Base-by-base conservation (phyloP, 2,329 filamentous ascomycete genomes). In the Beauveria rudraprayagi region DNA sequence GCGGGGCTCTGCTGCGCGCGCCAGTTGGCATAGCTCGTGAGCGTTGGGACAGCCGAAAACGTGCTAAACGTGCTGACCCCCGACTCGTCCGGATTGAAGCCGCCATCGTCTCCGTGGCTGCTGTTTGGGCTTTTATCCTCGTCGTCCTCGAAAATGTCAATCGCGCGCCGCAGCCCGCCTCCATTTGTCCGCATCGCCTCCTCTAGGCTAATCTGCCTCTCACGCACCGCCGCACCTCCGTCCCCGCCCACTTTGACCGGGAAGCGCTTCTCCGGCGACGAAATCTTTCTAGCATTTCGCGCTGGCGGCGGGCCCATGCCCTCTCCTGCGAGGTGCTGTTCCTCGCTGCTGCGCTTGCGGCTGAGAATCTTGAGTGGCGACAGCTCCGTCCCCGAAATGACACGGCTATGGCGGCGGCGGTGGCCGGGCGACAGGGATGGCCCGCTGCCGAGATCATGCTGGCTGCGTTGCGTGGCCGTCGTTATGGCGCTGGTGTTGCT, bases 11-110 rank as follows among this genome's bases (percentile, higher is more conserved):
- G 48, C 48, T 53, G 37, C 64, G 88, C 84, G 60, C 87, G 85
- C 60, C 94, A 76, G 65, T 86, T 86, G 9, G 90, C 87, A 68
- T 95, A 91, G 68, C 87, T 86, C 22, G 91, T 94, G 84, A 94
- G 85, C 68, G 93, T 91, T 6, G 91, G 91, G 59, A 96, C 85
- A 9, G 91, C 91, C 1, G 93, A 97, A 74, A 97, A 97, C 14
- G 83, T 86, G 77, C 91, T 96, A 71, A 96, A 89, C 3, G 87
- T 87, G 80, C 91, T 96, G 73, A 91, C 80, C 83, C 88, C 76
- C 50, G 86, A 89, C 66, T 91, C 87, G 65, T 91, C 88, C 1
- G 81, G 83, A 24, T 57, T 57, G 22, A 30, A 57, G 48, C 81
- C 81, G 48, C 79, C 77, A 11, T 24, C 58, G 10, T 46, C 44